Evolutionary conservation across 352 stramenopile species (phyloP), one percentile per base, ranked within the genome.

Genomic region (Pythium folliculosum): DNA sequence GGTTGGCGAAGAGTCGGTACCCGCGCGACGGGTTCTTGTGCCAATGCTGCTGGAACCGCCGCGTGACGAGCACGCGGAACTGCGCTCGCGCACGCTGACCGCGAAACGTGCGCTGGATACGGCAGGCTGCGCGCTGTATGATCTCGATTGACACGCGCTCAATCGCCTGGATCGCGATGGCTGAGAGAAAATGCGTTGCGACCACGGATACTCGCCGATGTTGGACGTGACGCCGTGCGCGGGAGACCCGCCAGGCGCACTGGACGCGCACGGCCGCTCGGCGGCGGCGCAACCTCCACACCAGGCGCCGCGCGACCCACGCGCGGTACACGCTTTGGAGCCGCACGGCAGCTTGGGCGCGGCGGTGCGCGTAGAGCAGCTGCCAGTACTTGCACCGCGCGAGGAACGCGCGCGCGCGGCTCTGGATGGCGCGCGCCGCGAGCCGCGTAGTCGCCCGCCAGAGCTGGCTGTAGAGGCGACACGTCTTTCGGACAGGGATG

Each of bases 301-400:
- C 65, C 0, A 76, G 51, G 19, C 77, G 68, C 17, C 63, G 56
- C 0, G 79, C 78, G 19, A 77, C 57, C 19, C 72, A 78, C 23
- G 82, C 77, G 21, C 82, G 77, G 27, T 88, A 74, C 63, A 87
- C 80, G 17, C 67, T 57, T 45, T 91, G 82, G 7, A 91, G 48
- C 1, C 53, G 65, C 19, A 75, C 30, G 10, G 72, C 63, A 19
- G 80, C 73, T 40, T 68, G 44, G 9, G 59, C 45, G 14, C 59
- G 65, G 48, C 65, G 49, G 30, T 69, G 64, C 4, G 74, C 49
- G 0, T 61, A n/a, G 5, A 72, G 72, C 22, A 76, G 53, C 8
- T 62, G 62, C n/a, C 35, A 60, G 22, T 78, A 74, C 21, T 61
- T 23, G 47, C 52, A 71, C 14, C 74, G 69, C 1, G 82, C 71